A percentile compares a stretch with the other conserved stretches of the same genome.
These are phyloP conservation scores for Inga laurina DNA, from an alignment of 306 rosid species.

Conservation along the genomic window DNA sequence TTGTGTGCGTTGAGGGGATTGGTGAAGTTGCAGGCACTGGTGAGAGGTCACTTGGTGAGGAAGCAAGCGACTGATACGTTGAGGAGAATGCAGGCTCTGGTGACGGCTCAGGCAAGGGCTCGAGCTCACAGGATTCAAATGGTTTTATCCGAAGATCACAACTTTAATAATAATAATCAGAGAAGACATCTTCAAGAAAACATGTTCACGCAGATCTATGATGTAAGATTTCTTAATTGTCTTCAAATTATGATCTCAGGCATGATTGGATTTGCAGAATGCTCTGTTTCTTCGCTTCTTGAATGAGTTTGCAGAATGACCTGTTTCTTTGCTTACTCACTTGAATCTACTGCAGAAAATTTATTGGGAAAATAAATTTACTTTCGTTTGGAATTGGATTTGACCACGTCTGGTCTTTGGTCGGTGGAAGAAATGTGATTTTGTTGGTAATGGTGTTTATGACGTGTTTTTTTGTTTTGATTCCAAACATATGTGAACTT, in stretches of 20 bases:
- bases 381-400: neutral
- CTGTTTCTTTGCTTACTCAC: neutral
- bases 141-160: constrained; percentile 45
- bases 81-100: constrained; percentile 90
- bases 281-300: neutral
- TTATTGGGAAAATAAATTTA: neutral
- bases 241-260: no score
- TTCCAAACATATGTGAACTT: neutral
- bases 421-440: neutral
- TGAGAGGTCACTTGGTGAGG: constrained; percentile 91
- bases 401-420: neutral
- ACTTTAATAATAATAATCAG: constrained; percentile 41
- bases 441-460: neutral
- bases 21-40: constrained; percentile 92
- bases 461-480: neutral
- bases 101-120: constrained; percentile 90
- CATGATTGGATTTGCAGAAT: neutral
- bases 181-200: constrained; percentile 55
- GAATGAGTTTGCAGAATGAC: neutral
- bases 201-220: constrained; percentile 41
- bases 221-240: constrained; percentile 50
- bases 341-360: neutral
- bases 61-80: constrained; percentile 77
- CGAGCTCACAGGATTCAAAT: constrained; percentile 71
- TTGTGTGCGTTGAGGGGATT: constrained; percentile 78